Percentiles rank a stretch among this genome's conserved stretches.
Conservation (phyloP, 352 stramenopile species). For the Phytophthora sansomeana region DNA sequence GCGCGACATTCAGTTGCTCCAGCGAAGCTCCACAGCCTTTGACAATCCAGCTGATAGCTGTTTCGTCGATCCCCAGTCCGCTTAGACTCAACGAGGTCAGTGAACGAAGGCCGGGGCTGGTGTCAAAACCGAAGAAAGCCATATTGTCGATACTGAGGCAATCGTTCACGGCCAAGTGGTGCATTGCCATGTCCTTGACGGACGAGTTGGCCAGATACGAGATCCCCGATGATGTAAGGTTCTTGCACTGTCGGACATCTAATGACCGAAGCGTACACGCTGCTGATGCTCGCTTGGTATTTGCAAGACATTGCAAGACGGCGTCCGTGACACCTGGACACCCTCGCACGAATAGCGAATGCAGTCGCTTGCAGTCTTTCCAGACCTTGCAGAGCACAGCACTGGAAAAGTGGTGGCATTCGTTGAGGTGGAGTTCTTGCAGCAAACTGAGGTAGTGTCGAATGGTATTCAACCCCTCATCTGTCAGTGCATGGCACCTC, state of each 20-base stretch:
- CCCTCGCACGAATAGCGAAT: constrained; percentile 49
- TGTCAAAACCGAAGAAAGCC: constrained; percentile 82
- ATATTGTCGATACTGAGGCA: constrained; percentile 72
- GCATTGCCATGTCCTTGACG: constrained; percentile 29
- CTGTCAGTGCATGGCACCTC: constrained; percentile 59
- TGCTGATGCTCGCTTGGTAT: constrained; percentile 44
- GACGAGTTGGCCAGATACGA: constrained; percentile 55
- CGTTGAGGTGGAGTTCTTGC: constrained; percentile 58
- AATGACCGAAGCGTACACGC: constrained; percentile 39
- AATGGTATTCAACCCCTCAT: constrained; percentile 56
- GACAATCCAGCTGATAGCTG: constrained; percentile 73
- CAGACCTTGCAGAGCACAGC: constrained; percentile 59
- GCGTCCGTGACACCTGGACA: constrained; percentile 62
- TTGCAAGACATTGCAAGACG: constrained; percentile 64
- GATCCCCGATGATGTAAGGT: constrained; percentile 69
- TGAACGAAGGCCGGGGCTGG: constrained; percentile 38
- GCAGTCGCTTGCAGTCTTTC: constrained; percentile 64
- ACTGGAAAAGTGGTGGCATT: constrained; percentile 69
- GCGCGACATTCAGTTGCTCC: constrained; percentile 54
- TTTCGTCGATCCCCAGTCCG: constrained; percentile 66
- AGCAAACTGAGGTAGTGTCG: constrained; percentile 55
- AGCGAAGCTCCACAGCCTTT: constrained; percentile 56
- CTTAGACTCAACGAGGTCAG: constrained; percentile 52
- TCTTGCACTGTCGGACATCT: constrained; percentile 69
- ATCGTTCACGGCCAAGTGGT: constrained; percentile 50